These are phyloP conservation scores for Inonotus hispidus DNA, from an alignment of 1,284 basidiomycete species.

Conservation along the genomic window DNA sequence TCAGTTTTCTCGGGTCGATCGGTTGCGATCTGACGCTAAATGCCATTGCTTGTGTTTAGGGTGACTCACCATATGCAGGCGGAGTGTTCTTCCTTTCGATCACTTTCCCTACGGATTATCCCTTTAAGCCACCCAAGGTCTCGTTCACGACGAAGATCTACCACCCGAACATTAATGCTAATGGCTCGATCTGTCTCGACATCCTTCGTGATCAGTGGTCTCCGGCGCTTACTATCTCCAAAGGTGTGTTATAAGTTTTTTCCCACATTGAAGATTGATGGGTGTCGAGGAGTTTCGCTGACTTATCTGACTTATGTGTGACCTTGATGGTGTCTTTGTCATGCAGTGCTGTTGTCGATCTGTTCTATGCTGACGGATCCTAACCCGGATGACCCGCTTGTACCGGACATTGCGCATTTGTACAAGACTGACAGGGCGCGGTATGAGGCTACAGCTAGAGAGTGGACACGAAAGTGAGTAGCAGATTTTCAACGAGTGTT, in stretches of 20 bases:
- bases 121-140: conserved; percentile 99
- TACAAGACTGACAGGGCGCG: conserved; percentile 95
- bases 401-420: conserved; percentile 78
- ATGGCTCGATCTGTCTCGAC: conserved; percentile 98
- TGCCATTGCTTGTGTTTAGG: conserved; percentile 39
- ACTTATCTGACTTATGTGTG: not conserved
- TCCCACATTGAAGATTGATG: not conserved
- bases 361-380: conserved; percentile 97
- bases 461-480: conserved; percentile 95
- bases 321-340: not conserved
- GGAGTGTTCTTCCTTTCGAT: conserved; percentile 97
- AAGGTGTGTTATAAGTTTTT: conserved; percentile 54
- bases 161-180: conserved; percentile 96
- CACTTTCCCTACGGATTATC: conserved; percentile 92
- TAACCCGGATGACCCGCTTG: conserved; percentile 92
- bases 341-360: conserved; percentile 83
- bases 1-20: not conserved
- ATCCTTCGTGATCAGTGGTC: conserved; percentile 98
- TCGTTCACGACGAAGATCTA: conserved; percentile 98
- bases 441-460: conserved; percentile 92
- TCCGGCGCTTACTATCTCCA: conserved; percentile 97
- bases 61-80: conserved; percentile 92
- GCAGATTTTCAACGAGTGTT: conserved; percentile 25
- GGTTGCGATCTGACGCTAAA: not conserved
- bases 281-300: not conserved